Conservation (phyloP, 768 basidiomycete genomes). For the Suillus subalutaceus region DNA sequence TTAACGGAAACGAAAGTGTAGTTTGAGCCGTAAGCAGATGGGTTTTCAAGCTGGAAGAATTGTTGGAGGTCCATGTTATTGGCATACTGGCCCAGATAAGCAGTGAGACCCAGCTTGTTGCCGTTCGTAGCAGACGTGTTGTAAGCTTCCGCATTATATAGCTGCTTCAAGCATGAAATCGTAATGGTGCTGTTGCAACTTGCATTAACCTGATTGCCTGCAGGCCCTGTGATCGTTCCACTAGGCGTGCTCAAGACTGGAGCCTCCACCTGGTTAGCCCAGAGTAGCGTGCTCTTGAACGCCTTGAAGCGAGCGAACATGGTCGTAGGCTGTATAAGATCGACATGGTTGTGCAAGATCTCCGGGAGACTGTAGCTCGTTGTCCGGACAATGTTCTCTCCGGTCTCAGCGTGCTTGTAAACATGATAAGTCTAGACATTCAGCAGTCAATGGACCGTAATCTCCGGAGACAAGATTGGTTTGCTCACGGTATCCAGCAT, state of each 20-base stretch:
- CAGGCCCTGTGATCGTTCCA: conserved; percentile 29
- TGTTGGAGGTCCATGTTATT: conserved; percentile 54
- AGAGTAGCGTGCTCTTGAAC: conserved; percentile 45
- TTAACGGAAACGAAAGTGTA: conserved; percentile 60
- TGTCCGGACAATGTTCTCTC: conserved; percentile 62
- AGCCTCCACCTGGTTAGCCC: conserved; percentile 19
- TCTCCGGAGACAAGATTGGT: neutral
- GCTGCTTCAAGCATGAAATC: conserved; percentile 51
- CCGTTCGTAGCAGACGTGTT: conserved; percentile 42
- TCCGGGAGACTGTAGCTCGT: conserved; percentile 70
- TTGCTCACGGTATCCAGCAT: conserved; percentile 66
- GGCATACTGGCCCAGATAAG: conserved; percentile 56
- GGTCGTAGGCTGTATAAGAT: conserved; percentile 74
- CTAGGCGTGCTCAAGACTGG: neutral
- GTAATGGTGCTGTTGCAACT: conserved; percentile 55
- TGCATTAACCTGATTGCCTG: conserved; percentile 45
- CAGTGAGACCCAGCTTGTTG: conserved; percentile 58
- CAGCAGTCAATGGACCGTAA: neutral
- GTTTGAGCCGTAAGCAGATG: conserved; percentile 50
- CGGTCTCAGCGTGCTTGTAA: conserved; percentile 57
- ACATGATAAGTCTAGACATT: conserved; percentile 57
- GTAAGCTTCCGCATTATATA: conserved; percentile 57
- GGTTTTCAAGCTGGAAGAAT: conserved; percentile 53
- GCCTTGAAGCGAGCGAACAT: conserved; percentile 56
- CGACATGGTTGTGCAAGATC: conserved; percentile 59